Evolutionary conservation across 768 basidiomycete species (phyloP).

Genomic region (Leccinum longicurvipes): DNA sequence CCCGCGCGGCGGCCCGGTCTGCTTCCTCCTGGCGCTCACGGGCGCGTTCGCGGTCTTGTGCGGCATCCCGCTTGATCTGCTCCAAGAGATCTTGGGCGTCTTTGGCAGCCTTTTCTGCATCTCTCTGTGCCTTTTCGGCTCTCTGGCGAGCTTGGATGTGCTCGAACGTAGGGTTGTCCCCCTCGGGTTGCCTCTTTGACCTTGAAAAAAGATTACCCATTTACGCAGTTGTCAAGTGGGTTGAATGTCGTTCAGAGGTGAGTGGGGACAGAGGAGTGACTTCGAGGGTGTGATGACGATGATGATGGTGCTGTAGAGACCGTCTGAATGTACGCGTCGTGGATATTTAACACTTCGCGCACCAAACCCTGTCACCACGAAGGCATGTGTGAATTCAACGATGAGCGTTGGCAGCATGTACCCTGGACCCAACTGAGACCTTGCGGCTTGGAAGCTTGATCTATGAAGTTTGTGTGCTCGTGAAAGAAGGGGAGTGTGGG

Average conservation of each 20-base stretch:
- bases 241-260: no score
- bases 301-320: background rate
- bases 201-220: no score
- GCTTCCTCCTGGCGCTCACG: background rate
- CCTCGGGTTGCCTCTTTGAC: no score
- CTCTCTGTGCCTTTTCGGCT: background rate
- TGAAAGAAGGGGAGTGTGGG: background rate
- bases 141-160: background rate
- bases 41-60: background rate
- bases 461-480: background rate
- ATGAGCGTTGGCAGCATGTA: background rate
- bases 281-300: background rate
- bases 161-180: background rate
- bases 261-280: no score
- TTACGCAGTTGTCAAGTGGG: no score
- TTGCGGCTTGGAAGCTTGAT: background rate
- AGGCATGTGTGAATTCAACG: background rate
- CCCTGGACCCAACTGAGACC: conserved; percentile 4
- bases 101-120: background rate
- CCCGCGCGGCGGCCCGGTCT: background rate
- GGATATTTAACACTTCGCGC: background rate
- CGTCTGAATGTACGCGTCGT: background rate
- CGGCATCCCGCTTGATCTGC: background rate
- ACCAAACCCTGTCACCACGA: background rate
- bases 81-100: background rate